Percentiles rank a stretch among this genome's conserved stretches.
phyloP scores from a whole-genome alignment of 2,329 filamentous ascomycete genomes.

The Phaeophleospora eucalypticola region DNA sequence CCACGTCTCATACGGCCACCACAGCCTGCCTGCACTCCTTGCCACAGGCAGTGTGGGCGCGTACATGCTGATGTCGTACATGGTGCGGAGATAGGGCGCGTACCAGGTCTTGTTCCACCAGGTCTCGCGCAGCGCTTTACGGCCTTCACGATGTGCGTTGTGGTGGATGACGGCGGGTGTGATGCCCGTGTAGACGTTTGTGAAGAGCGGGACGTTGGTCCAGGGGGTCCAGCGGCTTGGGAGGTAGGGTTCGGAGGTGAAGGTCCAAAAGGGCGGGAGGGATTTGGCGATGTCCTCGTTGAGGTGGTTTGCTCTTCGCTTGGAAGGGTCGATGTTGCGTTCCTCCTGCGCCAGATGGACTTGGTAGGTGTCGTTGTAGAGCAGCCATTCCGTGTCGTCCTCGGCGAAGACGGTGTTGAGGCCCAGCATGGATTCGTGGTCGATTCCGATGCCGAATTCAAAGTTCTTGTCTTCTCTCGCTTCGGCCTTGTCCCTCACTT shows the following conservation, averaged over 20 bases:
- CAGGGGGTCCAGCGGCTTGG: constrained; percentile 15
- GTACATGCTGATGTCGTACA: constrained; percentile 20
- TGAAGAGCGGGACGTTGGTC: constrained; percentile 23
- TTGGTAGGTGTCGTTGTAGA: constrained; percentile 15
- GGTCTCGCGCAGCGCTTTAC: constrained; percentile 16
- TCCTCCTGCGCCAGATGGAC: constrained; percentile 14
- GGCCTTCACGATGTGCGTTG: constrained; percentile 20
- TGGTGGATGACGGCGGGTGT: constrained; percentile 26
- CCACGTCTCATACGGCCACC: constrained; percentile 42
- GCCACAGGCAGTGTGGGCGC: constrained; percentile 25
- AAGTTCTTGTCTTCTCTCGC: constrained; percentile 41
- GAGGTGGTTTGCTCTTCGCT: constrained; percentile 14
- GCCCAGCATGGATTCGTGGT: constrained; percentile 26
- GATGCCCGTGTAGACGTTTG: constrained; percentile 23
- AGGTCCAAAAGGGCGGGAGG: constrained; percentile 22
- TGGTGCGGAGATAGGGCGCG: constrained; percentile 10
- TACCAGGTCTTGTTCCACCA: constrained; percentile 28
- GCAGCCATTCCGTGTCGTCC: constrained; percentile 26
- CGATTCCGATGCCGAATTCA: constrained; percentile 31
- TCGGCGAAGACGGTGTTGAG: constrained; percentile 26
- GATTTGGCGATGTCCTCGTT: constrained; percentile 21
- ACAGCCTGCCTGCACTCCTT: constrained; percentile 37
- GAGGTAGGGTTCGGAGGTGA: constrained; percentile 18
- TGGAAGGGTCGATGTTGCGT: constrained; percentile 5
- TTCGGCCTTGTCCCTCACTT: constrained; percentile 23